These are phyloP conservation scores for Phytophthora nicotianae DNA, from an alignment of 352 stramenopile genomes.

Conservation along the genomic window DNA sequence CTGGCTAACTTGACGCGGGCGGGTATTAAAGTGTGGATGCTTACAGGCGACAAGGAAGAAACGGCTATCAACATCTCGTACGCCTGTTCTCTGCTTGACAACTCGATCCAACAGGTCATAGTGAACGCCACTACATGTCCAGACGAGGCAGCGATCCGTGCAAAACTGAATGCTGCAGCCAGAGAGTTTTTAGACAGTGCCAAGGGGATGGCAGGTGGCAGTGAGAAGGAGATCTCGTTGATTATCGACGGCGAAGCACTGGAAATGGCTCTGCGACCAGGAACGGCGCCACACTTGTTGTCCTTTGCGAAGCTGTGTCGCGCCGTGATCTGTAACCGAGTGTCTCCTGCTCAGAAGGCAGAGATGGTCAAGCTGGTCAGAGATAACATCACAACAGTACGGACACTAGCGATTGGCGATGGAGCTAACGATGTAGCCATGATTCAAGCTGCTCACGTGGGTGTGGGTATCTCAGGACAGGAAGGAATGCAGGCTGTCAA, in stretches of 20 bases:
- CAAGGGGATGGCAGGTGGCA: conserved; percentile 43
- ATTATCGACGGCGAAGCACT: conserved; percentile 81
- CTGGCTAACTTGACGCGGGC: conserved; percentile 80
- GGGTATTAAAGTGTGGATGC: conserved; percentile 95
- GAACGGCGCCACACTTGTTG: conserved; percentile 63
- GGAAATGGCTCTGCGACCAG: conserved; percentile 55
- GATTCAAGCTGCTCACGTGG: conserved; percentile 94
- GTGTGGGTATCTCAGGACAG: conserved; percentile 93
- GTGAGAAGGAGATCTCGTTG: conserved; percentile 57
- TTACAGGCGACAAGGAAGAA: conserved; percentile 96
- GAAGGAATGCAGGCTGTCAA: conserved; percentile 96
- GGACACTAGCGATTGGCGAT: conserved; percentile 91
- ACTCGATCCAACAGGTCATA: conserved; percentile 81
- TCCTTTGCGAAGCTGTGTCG: conserved; percentile 69
- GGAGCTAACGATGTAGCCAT: conserved; percentile 95
- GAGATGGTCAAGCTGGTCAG: conserved; percentile 80
- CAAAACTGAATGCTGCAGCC: conserved; percentile 48
- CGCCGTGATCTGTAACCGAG: conserved; percentile 86
- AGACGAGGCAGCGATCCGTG: conserved; percentile 69
- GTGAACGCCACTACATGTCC: conserved; percentile 75
- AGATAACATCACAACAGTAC: conserved; percentile 55
- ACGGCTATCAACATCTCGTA: conserved; percentile 97
- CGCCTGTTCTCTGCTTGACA: conserved; percentile 85
- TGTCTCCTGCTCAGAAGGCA: conserved; percentile 87
- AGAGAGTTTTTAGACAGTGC: conserved; percentile 53